These are phyloP conservation scores for Erysimum cheiranthoides DNA, from an alignment of 345 rosid species.

Conservation along the genomic window DNA sequence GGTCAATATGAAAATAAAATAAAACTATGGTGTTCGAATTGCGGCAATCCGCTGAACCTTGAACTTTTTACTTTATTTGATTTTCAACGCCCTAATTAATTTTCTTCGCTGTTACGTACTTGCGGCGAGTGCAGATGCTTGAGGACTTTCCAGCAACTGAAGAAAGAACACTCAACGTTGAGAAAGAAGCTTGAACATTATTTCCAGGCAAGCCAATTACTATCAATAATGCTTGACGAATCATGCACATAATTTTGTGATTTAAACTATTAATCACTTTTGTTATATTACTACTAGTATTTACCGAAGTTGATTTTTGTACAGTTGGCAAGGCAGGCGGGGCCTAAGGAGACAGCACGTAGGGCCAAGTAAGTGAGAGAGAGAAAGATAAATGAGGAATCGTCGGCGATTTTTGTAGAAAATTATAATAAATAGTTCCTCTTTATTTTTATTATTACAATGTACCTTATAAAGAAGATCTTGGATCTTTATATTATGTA, in stretches of 20 bases:
- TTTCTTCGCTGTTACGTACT: conserved; percentile 11
- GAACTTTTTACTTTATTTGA: not conserved
- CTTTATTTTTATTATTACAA: conserved; percentile 5
- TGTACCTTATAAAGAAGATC: conserved; percentile 39
- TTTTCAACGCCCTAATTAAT: not conserved
- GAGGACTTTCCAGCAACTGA: conserved; percentile 81
- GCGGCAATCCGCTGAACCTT: not conserved
- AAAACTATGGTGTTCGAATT: not conserved
- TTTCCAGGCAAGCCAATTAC: conserved; percentile 63
- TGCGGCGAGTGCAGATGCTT: conserved; percentile 56
- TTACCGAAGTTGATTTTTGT: not conserved
- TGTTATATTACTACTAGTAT: not conserved
- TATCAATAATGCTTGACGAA: not conserved
- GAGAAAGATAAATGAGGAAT: conserved; percentile 34
- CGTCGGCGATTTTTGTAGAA: conserved; percentile 44
- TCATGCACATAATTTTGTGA: conserved; percentile 14
- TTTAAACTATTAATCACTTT: not conserved
- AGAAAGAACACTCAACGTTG: conserved; percentile 78
- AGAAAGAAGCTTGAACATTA: conserved; percentile 84
- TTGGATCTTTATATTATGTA: conserved; percentile 30
- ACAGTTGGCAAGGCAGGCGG: conserved; percentile 83
- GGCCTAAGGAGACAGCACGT: conserved; percentile 67
- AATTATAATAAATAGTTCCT: conserved; percentile 30
- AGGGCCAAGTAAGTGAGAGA: conserved; percentile 53
- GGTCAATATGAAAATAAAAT: not conserved